Base-by-base conservation (phyloP, 2,329 filamentous ascomycete species). In the Colletotrichum gigasporum region DNA sequence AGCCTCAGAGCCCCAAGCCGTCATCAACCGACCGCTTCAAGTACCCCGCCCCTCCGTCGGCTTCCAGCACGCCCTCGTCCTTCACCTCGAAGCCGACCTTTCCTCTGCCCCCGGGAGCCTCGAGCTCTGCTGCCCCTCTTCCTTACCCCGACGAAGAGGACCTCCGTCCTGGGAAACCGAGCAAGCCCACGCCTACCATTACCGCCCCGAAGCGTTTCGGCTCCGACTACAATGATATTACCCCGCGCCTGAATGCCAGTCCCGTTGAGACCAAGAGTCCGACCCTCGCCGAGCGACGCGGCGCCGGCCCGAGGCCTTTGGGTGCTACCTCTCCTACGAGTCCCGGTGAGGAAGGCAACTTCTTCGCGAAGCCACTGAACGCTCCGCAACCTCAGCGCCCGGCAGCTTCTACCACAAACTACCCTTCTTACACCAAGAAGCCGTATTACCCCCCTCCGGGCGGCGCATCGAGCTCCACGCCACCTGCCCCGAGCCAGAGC, bases 281-380 rank as follows among this genome's bases (percentile, higher is more conserved):
- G 42, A 86, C 87, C 50, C 82, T 97, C 63, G 93, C 93, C 16
- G 93, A 97, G 80, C 85, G 94, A 69, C 87, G 94, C 72, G 92
- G 92, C 22, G 90, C 91, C n/a, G 89, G 85, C 7, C 92, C 93
- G 22, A 94, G 93, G 73, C 91, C 93, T 48, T 83, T 97, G 51
- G 63, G 58, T 20, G 57, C 56, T 39, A 91, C 93, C 61, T 93
- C 94, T 67, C 94, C 94, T 1, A 89, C 91, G 16, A 93, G 91
- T 44, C 91, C 92, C 65, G 82, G 84, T 22, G 92, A 96, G 67
- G 90, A 90, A 71, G 90, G 93, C 58, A 91, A 88, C n/a, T 80
- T 97, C 55, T 96, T 96, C 75, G 91, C 92, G 65, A 89, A 89
- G 71, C 86, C 86, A 6, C 71, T 88, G 51, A 77, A 78, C 76